Evolutionary conservation across 139 green algal genomes (phyloP), one percentile per base, ranked within the genome.

Genomic region (Chlorella sp.): DNA sequence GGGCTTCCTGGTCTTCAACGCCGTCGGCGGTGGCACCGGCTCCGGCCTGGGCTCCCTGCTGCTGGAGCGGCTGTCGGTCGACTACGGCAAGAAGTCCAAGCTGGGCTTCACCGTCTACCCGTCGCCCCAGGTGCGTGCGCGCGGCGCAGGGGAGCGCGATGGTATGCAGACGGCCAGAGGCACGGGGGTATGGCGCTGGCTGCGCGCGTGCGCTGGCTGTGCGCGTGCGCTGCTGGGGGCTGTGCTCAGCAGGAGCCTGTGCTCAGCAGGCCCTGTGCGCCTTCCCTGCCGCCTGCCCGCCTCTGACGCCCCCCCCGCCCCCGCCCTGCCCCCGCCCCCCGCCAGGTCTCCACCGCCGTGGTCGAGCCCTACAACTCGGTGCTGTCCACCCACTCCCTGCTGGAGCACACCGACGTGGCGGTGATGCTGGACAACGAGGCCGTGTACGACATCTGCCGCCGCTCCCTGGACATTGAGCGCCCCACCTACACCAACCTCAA

Each of bases 81-180:
- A 99, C 90, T 99, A 99, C 79, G 96, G 95, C 90, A 99, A 99
- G 91, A 99, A 99, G 90, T 98, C 92, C 86, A 99, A 99, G 94
- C 91, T 99, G 53, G 94, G 92, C 83, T 98, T 98, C 93, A 97
- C 94, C 43, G 87, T 98, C 21, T 98, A 98, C 88, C 94, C 94
- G 62, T 96, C 90, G 27, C 94, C 94, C 73, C 87, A 92, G 78
- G 89, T 96, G 41, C 15, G 38, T 58, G 67, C 5, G 14, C 9
- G 29, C 1, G 29, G 27, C 5, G 2, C n/a, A n/a, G n/a, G 46
- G 19, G 46, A 19, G 17, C 17, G 46, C 17, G 46, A 55, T 55
- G 46, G 46, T 67, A 19, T 9, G 2, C 60, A 29, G 60, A n/a
- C 33, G 55, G 55, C n/a, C 51, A 25, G 19, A 23, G 55, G 38